Conservation (phyloP, 2,329 filamentous ascomycete genomes). For the Lachnellula cervina region DNA sequence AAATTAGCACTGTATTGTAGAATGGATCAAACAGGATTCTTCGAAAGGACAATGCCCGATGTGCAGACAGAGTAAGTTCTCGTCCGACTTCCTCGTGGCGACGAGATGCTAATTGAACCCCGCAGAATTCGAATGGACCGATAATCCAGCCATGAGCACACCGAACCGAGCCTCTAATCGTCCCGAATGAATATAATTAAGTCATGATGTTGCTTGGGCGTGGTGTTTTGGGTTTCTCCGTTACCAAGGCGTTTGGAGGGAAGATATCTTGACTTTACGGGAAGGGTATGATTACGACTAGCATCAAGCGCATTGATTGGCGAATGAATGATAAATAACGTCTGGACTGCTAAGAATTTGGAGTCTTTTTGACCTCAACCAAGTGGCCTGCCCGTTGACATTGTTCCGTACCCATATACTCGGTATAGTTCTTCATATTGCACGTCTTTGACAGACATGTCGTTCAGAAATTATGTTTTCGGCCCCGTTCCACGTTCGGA, state of each 20-base stretch:
- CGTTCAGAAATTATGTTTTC: no score
- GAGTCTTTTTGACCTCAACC: no score
- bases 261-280: no score
- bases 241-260: background rate
- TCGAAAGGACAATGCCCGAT: conserved; percentile 94
- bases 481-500: no score
- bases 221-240: background rate
- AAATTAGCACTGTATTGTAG: conserved; percentile 80
- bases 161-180: background rate
- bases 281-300: no score
- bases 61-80: conserved; percentile 79
- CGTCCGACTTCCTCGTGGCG: background rate
- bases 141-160: conserved; percentile 9
- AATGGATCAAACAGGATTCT: conserved; percentile 94
- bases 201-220: background rate
- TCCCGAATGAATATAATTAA: background rate
- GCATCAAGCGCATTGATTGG: no score
- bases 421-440: no score
- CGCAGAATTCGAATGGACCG: conserved; percentile 48
- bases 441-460: no score
- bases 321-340: no score
- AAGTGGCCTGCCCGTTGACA: no score
- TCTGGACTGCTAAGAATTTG: no score
- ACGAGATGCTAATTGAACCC: background rate
- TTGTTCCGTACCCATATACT: no score